A percentile compares a stretch with the other conserved stretches of the same genome.
Evolutionary conservation across 768 basidiomycete species (phyloP).

Genomic region (Xerocomellus chrysenteron): DNA sequence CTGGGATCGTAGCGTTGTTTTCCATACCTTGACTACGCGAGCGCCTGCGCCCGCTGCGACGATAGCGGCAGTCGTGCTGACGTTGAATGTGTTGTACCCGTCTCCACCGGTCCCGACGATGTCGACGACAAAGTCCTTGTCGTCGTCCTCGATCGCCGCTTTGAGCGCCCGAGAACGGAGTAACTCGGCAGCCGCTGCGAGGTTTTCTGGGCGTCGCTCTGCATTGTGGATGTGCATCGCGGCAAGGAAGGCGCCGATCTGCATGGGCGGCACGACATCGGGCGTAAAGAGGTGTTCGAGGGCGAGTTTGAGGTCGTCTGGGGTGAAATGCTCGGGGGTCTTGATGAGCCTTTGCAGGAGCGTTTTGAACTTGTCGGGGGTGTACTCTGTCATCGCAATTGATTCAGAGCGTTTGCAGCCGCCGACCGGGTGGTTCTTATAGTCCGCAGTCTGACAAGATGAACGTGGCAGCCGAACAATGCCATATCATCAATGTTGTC

Average conservation of each 20-base stretch:
- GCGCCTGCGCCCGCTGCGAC: conserved; percentile 95
- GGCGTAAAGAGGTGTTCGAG: conserved; percentile 76
- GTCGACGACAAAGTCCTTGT: conserved; percentile 68
- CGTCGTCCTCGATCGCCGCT: conserved; percentile 55
- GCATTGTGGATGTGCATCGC: conserved; percentile 79
- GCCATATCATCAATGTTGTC: too few relatives aligned
- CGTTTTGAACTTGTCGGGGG: conserved; percentile 65
- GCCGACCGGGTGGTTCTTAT: too few relatives aligned
- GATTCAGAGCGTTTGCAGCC: background rate
- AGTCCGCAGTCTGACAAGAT: too few relatives aligned
- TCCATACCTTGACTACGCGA: conserved; percentile 80
- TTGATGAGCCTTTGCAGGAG: conserved; percentile 76
- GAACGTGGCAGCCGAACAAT: too few relatives aligned
- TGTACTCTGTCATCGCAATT: conserved; percentile 24
- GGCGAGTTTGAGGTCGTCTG: conserved; percentile 70
- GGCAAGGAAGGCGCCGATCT: conserved; percentile 88
- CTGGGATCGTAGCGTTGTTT: background rate
- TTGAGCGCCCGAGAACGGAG: conserved; percentile 67
- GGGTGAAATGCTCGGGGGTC: conserved; percentile 78
- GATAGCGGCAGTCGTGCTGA: conserved; percentile 90
- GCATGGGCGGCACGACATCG: conserved; percentile 59
- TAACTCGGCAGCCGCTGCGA: conserved; percentile 77
- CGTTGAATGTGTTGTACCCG: conserved; percentile 95
- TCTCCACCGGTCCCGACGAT: conserved; percentile 64
- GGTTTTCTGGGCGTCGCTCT: conserved; percentile 71